Base-by-base conservation (phyloP, 225 moss, liverwort and hornwort genomes). In the Rhytidiadelphus loreus region DNA sequence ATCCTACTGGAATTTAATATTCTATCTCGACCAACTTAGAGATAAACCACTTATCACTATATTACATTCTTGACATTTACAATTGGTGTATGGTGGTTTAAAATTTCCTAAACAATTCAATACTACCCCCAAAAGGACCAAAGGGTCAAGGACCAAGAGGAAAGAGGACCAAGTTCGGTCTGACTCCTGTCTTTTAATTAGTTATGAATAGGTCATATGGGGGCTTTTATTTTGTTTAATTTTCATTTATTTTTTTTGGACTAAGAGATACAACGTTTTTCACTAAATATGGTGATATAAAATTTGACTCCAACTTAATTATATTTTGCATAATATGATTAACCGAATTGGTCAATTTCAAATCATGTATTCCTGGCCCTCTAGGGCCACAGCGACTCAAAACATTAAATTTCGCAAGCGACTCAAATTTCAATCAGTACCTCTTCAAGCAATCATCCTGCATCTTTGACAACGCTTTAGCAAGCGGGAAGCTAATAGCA, bases 391-490 rank as follows among this genome's bases (percentile, higher is more conserved):
- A 61, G 39, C 23, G 32, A 72, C 52, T 72, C 43, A 56, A 79
- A 66, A 25, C 41, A 28, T 6, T 8, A 56, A 78, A 52, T 30
- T 39, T 64, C 32, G 24, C 13, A 65, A 65, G 63, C 41, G 55
- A 43, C n/a, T 81, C 44, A 58, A 79, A 81, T 58, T 48, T 87
- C 60, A 61, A 46, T 50, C 5, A 2, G 81, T 87, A 93, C 91
- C 94, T 90, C 75, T 88, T 90, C 73, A 94, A 80, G 90, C 94
- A 94, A 86, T 93, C 92, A 64, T 94, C 94, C 84, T 94, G 93
- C 94, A 91, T 93, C 70, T 43, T 41, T 8, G 93, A 87, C 56
- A 94, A 66, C 16, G 93, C 93, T 63, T 88, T 73, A 2, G 94
- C 94, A 33, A 94, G 93, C 18, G 94, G 92, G 83, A 57, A 89